Evolutionary conservation across 2,329 filamentous ascomycete species (phyloP).

Genomic region (Colletotrichum abscissum): DNA sequence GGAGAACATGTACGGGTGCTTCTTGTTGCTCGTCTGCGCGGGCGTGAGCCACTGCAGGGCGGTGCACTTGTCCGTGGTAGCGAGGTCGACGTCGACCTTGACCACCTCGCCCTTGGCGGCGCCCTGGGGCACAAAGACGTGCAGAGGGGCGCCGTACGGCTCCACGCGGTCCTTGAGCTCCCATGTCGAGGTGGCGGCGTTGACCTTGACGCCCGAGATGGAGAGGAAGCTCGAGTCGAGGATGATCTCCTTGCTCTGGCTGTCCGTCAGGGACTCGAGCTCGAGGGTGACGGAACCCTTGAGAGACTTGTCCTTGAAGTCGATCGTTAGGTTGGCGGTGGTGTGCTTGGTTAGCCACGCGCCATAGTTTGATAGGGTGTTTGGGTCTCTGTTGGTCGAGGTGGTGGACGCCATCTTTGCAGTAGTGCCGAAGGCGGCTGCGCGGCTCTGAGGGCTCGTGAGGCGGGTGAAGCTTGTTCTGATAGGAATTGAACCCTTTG

Average conservation of each 20-base stretch:
- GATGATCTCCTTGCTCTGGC: slow-evolving; percentile 79
- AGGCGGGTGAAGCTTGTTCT: slow-evolving; percentile 27
- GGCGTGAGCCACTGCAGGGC: slow-evolving; percentile 96
- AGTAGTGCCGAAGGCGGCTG: slow-evolving; percentile 22
- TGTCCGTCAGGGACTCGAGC: slow-evolving; percentile 81
- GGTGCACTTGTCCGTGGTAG: slow-evolving; percentile 89
- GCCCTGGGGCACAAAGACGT: slow-evolving; percentile 69
- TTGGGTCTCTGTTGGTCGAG: slow-evolving; percentile 76
- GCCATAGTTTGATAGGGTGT: slow-evolving; percentile 92
- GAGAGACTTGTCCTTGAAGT: slow-evolving; percentile 84
- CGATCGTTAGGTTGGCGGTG: slow-evolving; percentile 81
- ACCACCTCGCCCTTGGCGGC: slow-evolving; percentile 64
- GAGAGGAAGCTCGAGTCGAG: slow-evolving; percentile 90
- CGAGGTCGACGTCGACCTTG: slow-evolving; percentile 72
- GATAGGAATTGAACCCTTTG: slow-evolving; percentile 31
- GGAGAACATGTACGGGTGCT: slow-evolving; percentile 97
- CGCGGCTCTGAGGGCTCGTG: background rate
- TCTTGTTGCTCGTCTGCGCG: slow-evolving; percentile 93
- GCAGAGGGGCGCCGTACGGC: slow-evolving; percentile 80
- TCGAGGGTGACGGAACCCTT: slow-evolving; percentile 81
- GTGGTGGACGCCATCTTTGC: slow-evolving; percentile 39
- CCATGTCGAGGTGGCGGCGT: slow-evolving; percentile 74
- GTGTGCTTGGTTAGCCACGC: slow-evolving; percentile 89
- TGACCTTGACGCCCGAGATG: slow-evolving; percentile 77
- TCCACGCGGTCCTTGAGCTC: slow-evolving; percentile 75